These are phyloP conservation scores for Dimocarpus longan DNA, from an alignment of 345 rosid genomes.

Conservation along the genomic window DNA sequence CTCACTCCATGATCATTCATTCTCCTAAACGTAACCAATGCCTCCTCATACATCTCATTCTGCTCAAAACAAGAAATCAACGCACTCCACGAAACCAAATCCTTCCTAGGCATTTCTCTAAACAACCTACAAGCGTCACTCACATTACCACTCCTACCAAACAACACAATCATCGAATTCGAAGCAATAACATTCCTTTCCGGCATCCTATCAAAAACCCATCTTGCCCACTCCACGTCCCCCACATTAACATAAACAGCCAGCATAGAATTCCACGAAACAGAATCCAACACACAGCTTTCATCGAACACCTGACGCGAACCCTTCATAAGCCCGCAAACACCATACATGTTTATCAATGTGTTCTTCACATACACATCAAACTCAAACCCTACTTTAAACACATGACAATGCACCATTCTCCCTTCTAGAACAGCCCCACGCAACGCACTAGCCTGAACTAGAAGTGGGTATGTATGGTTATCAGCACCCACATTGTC, in stretches of 20 bases:
- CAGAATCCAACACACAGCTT: slow-evolving; percentile 49
- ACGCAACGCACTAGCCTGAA: slow-evolving; percentile 48
- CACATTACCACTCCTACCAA: slow-evolving; percentile 46
- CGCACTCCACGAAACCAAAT: slow-evolving; percentile 65
- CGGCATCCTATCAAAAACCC: slow-evolving; percentile 47
- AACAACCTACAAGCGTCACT: slow-evolving; percentile 46
- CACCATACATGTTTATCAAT: slow-evolving; percentile 50
- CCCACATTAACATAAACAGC: slow-evolving; percentile 51
- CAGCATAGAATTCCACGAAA: slow-evolving; percentile 65
- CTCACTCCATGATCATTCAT: slow-evolving; percentile 39
- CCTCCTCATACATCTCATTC: slow-evolving; percentile 45
- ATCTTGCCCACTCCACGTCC: slow-evolving; percentile 47
- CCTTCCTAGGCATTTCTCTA: slow-evolving; percentile 41
- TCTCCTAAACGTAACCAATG: slow-evolving; percentile 39
- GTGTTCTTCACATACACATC: slow-evolving; percentile 58
- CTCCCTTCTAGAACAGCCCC: slow-evolving; percentile 43
- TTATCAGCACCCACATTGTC: slow-evolving; percentile 39
- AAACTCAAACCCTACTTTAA: slow-evolving; percentile 43
- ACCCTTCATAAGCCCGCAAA: slow-evolving; percentile 38
- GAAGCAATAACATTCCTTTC: slow-evolving; percentile 52
- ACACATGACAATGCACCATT: slow-evolving; percentile 46
- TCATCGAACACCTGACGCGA: slow-evolving; percentile 53
- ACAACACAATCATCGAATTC: slow-evolving; percentile 63
- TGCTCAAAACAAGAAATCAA: slow-evolving; percentile 58
- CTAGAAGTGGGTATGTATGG: slow-evolving; percentile 51